These are phyloP conservation scores for Aspergillus neotritici DNA, from an alignment of 2,329 filamentous ascomycete genomes.

Conservation along the genomic window DNA sequence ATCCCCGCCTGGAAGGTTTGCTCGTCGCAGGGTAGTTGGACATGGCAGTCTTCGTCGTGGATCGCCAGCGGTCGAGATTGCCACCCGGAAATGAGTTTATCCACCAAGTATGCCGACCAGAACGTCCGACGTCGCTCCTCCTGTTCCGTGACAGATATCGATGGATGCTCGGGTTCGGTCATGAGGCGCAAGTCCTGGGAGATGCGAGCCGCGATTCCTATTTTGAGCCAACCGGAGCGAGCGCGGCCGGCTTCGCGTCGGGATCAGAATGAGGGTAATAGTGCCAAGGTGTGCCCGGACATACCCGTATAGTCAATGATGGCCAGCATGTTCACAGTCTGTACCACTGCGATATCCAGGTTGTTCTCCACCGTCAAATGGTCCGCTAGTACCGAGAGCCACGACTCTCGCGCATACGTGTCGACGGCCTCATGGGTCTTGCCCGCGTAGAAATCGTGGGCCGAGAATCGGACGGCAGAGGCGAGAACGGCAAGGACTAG, in stretches of 20 bases:
- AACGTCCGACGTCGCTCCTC: slow-evolving; percentile 26
- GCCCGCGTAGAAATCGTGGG: slow-evolving; percentile 24
- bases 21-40: slow-evolving; percentile 23
- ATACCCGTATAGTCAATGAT: slow-evolving; percentile 37
- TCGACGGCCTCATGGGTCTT: slow-evolving; percentile 19
- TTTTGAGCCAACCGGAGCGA: slow-evolving; percentile 35
- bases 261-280: no score
- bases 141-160: slow-evolving; percentile 17
- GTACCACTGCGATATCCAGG: slow-evolving; percentile 31
- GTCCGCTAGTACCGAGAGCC: slow-evolving; percentile 30
- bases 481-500: slow-evolving; percentile 30
- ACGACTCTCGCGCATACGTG: slow-evolving; percentile 28
- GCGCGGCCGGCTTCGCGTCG: slow-evolving; percentile 23
- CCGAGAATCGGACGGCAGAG: slow-evolving; percentile 27
- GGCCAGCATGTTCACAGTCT: slow-evolving; percentile 35
- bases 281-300: no score
- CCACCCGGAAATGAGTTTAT: slow-evolving; percentile 27
- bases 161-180: slow-evolving; percentile 14
- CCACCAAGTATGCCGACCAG: slow-evolving; percentile 29
- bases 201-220: slow-evolving; percentile 51
- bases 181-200: slow-evolving; percentile 45
- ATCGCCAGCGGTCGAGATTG: slow-evolving; percentile 16
- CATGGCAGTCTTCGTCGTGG: slow-evolving; percentile 21
- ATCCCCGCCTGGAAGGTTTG: slow-evolving; percentile 14
- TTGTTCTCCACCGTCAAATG: slow-evolving; percentile 29